These are phyloP conservation scores for Populus hybrid DNA, from an alignment of 441 rosid species.

Conservation along the genomic window DNA sequence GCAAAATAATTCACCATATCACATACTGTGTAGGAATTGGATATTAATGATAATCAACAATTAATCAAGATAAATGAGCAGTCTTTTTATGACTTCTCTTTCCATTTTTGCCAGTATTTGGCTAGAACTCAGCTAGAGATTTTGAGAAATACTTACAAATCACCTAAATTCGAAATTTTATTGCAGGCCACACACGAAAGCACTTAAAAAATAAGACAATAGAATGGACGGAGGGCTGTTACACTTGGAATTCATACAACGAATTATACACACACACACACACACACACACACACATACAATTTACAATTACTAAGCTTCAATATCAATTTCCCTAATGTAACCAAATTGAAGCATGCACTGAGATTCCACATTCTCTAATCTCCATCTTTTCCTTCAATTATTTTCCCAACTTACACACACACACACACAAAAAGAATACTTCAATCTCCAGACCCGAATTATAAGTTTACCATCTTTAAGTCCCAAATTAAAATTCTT, in stretches of 20 bases:
- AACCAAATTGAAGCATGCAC: neutral
- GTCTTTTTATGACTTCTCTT: neutral
- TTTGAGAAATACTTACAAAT: neutral
- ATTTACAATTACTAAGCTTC: neutral
- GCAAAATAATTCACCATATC: constrained; percentile 6
- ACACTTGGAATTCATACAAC: neutral
- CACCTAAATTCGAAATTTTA: neutral
- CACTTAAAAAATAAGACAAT: neutral
- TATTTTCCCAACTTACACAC: neutral
- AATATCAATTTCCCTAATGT: neutral
- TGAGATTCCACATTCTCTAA: neutral
- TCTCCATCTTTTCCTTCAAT: neutral
- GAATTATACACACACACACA: neutral
- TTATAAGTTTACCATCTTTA: neutral
- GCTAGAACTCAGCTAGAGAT: neutral
- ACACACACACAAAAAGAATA: no score
- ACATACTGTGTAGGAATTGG: neutral
- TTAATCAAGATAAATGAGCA: neutral
- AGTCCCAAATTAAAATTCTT: neutral
- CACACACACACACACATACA: neutral
- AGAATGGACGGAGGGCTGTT: neutral
- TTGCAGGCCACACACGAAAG: neutral
- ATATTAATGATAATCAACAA: neutral
- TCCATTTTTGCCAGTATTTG: neutral
- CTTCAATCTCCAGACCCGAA: neutral